Conservation (phyloP, 2,329 filamentous ascomycete species). For the Diaporthe nobilis region DNA sequence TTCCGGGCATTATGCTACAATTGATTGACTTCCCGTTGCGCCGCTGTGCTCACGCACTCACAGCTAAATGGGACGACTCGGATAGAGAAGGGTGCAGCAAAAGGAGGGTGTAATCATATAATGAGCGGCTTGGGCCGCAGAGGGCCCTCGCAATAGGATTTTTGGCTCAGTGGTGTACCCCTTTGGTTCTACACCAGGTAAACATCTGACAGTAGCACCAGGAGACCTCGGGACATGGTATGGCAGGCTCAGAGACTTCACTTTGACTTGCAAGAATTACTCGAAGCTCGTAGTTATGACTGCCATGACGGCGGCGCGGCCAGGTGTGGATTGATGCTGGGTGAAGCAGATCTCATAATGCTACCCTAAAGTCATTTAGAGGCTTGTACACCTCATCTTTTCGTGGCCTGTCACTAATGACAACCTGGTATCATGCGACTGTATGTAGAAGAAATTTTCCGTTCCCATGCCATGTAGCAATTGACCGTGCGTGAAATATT, state of each 20-base stretch:
- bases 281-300: neutral
- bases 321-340: constrained; percentile 40
- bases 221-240: neutral
- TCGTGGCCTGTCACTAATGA: constrained; percentile 34
- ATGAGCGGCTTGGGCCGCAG: too few species aligned
- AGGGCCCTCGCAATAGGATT: too few species aligned
- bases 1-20: neutral
- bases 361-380: constrained; percentile 35
- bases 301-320: constrained; percentile 36
- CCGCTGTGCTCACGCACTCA: too few species aligned
- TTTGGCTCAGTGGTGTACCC: too few species aligned
- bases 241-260: neutral
- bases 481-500: constrained; percentile 14
- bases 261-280: neutral
- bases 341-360: constrained; percentile 40
- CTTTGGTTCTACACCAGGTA: too few species aligned
- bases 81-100: too few species aligned
- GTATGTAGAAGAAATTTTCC: constrained; percentile 32
- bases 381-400: constrained; percentile 11
- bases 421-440: constrained; percentile 41
- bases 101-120: too few species aligned
- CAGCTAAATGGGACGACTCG: too few species aligned
- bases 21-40: too few species aligned
- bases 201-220: neutral
- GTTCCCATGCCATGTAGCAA: constrained; percentile 37